A percentile compares a stretch with the other conserved stretches of the same genome.
Evolutionary conservation across 345 rosid genomes (phyloP).

Genomic region (Brassica juncea): DNA sequence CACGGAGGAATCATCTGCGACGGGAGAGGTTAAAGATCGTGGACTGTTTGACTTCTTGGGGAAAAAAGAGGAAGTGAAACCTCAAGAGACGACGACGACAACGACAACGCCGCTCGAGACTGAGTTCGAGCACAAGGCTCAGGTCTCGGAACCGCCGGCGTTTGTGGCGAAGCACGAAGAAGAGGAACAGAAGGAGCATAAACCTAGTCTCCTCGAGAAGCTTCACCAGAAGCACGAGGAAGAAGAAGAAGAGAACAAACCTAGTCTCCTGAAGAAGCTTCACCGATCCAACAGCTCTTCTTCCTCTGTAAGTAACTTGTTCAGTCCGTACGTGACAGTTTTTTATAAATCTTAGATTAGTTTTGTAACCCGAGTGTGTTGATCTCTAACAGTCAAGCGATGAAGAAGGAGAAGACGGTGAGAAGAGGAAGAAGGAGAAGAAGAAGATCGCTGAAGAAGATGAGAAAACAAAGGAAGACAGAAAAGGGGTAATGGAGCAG

Average conservation of each 20-base stretch:
- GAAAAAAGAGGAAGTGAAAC: conserved; percentile 61
- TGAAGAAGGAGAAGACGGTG: conserved; percentile 67
- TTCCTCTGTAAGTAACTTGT: conserved; percentile 73
- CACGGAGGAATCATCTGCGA: conserved; percentile 26
- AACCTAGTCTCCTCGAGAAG: conserved; percentile 51
- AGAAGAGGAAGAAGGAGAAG: conserved; percentile 43
- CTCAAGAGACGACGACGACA: conserved; percentile 49
- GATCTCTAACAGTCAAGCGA: conserved; percentile 57
- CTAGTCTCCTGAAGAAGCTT: conserved; percentile 57
- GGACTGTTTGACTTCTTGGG: conserved; percentile 73
- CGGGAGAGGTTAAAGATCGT: conserved; percentile 55
- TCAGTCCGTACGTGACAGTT: not conserved
- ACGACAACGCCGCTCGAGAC: conserved; percentile 32
- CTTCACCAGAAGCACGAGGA: conserved; percentile 51
- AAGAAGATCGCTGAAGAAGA: conserved; percentile 35
- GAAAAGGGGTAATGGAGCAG: conserved; percentile 59
- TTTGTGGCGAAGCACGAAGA: conserved; percentile 20
- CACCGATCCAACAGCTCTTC: conserved; percentile 73
- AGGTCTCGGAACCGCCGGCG: conserved; percentile 48
- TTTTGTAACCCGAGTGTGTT: not conserved
- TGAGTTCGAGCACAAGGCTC: conserved; percentile 67
- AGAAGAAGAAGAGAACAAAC: conserved; percentile 57
- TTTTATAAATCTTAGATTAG: not conserved
- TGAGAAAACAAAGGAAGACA: conserved; percentile 52
- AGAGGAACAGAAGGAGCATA: conserved; percentile 13